Conservation (phyloP, 208 protist species). For the Crithidia bombi region DNA sequence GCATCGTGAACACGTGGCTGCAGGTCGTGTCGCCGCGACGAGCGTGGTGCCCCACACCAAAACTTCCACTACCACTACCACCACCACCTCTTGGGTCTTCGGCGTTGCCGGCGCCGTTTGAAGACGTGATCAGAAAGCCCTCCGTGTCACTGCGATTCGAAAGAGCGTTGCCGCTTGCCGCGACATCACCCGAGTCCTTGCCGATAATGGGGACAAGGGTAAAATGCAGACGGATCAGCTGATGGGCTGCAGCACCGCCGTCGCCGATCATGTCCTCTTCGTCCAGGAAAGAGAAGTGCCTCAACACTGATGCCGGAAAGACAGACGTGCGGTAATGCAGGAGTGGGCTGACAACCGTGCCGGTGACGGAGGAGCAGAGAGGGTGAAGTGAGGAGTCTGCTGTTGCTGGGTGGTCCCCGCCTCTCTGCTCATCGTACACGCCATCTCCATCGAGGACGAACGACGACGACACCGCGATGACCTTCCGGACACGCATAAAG, state of each 20-base stretch:
- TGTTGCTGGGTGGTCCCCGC: background rate
- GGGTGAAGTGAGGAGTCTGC: background rate
- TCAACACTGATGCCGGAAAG: slow-evolving; percentile 12
- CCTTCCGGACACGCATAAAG: slow-evolving; percentile 2
- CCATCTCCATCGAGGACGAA: no score
- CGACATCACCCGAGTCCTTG: background rate
- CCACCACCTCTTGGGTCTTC: background rate
- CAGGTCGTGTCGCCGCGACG: no score
- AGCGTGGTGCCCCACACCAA: no score
- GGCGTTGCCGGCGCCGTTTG: background rate
- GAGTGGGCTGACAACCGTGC: background rate
- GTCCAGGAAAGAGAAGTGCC: background rate
- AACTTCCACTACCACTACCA: background rate
- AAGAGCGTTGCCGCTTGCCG: background rate
- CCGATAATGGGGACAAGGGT: background rate
- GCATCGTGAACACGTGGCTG: slow-evolving; percentile 4
- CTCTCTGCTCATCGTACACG: background rate
- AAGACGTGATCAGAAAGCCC: slow-evolving; percentile 1
- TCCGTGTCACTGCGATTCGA: background rate
- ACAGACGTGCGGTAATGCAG: slow-evolving; percentile 18
- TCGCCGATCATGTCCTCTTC: no score
- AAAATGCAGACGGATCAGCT: slow-evolving; percentile 8
- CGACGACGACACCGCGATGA: background rate
- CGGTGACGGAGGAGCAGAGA: background rate
- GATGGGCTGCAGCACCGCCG: background rate